phyloP scores from a whole-genome alignment of 371 early-diverging fungal species.

The Mucor racemosus region DNA sequence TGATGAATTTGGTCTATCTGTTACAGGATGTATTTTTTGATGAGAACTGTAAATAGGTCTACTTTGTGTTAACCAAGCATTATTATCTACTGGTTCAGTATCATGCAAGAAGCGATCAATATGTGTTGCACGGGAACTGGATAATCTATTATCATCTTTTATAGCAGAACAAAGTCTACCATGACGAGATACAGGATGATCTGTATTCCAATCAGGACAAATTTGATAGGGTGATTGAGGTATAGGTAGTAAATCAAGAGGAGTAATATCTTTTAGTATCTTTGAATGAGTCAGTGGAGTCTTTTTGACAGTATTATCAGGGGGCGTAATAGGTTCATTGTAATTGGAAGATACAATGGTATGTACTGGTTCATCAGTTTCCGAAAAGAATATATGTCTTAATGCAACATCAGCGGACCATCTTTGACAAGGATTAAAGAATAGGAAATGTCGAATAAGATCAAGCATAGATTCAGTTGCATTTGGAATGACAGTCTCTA shows the following conservation, averaged over 20 bases:
- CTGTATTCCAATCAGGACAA: constrained; percentile 31
- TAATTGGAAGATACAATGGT: constrained; percentile 2
- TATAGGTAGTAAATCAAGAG: constrained; percentile 21
- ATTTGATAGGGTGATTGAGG: constrained; percentile 27
- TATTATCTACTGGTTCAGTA: not conserved
- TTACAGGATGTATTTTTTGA: constrained; percentile 29
- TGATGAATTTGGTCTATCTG: constrained; percentile 25
- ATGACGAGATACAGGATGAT: constrained; percentile 11
- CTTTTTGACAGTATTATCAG: constrained; percentile 16
- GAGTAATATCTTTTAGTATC: constrained; percentile 16
- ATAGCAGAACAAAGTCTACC: constrained; percentile 17
- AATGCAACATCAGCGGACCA: constrained; percentile 79
- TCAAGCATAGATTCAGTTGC: constrained; percentile 70
- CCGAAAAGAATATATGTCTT: constrained; percentile 68
- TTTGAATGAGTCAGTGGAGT: not conserved
- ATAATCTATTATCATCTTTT: not conserved
- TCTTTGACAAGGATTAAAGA: constrained; percentile 86
- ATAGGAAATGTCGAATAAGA: constrained; percentile 81
- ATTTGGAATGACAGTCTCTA: constrained; percentile 64
- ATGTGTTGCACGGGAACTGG: not conserved
- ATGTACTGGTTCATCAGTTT: constrained; percentile 22
- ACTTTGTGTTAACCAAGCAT: constrained; percentile 19
- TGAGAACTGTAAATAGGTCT: constrained; percentile 37
- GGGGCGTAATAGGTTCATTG: constrained; percentile 24
- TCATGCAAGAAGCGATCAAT: constrained; percentile 21